Evolutionary conservation across 176 grass and related monocot species (phyloP).

Genomic region (Ensete ventricosum): DNA sequence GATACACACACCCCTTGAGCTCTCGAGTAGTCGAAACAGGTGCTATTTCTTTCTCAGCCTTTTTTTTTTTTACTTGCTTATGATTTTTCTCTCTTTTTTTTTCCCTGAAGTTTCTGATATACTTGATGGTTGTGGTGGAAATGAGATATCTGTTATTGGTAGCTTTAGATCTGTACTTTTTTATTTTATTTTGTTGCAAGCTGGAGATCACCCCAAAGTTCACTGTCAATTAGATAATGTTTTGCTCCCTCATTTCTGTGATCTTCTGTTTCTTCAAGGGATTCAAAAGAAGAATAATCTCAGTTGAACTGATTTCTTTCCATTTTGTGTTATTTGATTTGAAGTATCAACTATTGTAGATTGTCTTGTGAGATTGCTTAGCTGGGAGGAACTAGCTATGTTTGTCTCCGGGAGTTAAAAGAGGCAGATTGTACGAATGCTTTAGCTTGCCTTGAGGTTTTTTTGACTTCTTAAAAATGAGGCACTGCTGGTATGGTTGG

Average conservation of each 20-base stretch:
- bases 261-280: background rate
- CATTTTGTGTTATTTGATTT: background rate
- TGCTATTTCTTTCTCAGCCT: conserved; percentile 18
- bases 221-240: background rate
- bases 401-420: background rate
- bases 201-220: background rate
- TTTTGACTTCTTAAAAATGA: background rate
- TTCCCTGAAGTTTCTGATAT: background rate
- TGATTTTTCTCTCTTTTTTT: conserved; percentile 19
- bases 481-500: too few species aligned
- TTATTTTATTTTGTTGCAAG: background rate
- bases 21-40: conserved; percentile 6
- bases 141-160: conserved; percentile 1
- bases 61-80: conserved; percentile 17
- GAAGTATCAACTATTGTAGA: background rate
- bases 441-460: background rate
- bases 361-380: background rate
- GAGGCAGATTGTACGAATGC: background rate
- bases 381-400: background rate
- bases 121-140: conserved; percentile 4
- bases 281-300: too few species aligned
- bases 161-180: background rate
- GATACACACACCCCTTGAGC: background rate
- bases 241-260: background rate
- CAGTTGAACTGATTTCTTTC: background rate